Evolutionary conservation across 192 early-diverging fungal genomes (phyloP), one percentile per base, ranked within the genome.

Genomic region (Radiomyces spectabilis): DNA sequence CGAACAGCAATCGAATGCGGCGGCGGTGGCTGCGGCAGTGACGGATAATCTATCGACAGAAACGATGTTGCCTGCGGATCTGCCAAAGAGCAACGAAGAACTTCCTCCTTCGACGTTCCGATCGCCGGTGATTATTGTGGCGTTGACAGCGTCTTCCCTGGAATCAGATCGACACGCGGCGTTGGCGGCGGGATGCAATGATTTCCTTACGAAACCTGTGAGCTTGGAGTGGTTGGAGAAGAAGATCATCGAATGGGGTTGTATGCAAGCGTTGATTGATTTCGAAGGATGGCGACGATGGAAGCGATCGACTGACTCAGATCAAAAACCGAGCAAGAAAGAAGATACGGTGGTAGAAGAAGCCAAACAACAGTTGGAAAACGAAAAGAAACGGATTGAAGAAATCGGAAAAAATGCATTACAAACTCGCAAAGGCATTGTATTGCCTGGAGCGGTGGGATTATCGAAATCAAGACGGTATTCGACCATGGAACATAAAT

Each of bases 191-290:
- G 92, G 92, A 0, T 94, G 92, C 57, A 92, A 94, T 55, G 92
- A 94, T 67, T 94, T 88, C 65, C 60, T 94, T 56, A 94, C 87
- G 18, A 94, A 94, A 58, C 92, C 92, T 0, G 82, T 92, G 12
- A 83, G 81, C 58, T 61, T 91, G 7, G 74, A 75, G 15, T 94
- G 92, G 92, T 71, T 94, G 21, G 83, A 84, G 64, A 78, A 81
- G 38, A 92, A 92, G 71, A 88, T 94, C 53, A 76, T 87, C 22
- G 92, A 94, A 61, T 94, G 92, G 92, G 92, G 90, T 1, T 85
- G 85, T 58, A 94, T 94, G 85, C 92, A 94, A 54, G 87, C 89
- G 0, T 66, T 94, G 21, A 92, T 94, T 49, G 90, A 94, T 63
- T 86, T 89, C 52, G 86, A 89, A 24, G 79, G 74, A 34, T 84